Conservation (phyloP, 768 basidiomycete species). For the Rhodosporidiobolus odoratus region DNA sequence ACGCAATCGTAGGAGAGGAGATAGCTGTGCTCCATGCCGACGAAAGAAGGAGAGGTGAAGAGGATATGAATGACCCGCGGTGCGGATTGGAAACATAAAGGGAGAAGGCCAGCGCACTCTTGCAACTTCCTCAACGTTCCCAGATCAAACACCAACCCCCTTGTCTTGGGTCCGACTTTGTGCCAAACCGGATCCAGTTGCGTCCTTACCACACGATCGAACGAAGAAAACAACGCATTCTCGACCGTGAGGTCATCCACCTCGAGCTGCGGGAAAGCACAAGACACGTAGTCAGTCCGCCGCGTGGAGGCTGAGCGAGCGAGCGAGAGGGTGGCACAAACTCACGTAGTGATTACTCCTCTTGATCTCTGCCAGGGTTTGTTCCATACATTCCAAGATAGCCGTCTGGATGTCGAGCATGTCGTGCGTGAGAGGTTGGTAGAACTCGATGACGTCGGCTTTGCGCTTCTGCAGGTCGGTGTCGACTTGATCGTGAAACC, state of each 20-base stretch:
- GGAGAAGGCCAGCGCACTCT: too few species aligned
- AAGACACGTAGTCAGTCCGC: background rate
- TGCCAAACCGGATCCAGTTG: constrained; percentile 95
- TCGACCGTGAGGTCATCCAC: constrained; percentile 88
- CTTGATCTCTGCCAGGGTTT: constrained; percentile 81
- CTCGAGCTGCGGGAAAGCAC: constrained; percentile 60
- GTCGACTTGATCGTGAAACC: constrained; percentile 86
- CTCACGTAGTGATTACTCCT: constrained; percentile 68
- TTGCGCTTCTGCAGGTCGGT: constrained; percentile 70
- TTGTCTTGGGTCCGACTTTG: constrained; percentile 85
- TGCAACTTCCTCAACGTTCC: constrained; percentile 76
- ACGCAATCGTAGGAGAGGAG: constrained; percentile 84
- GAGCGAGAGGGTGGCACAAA: background rate
- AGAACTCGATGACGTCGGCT: constrained; percentile 87
- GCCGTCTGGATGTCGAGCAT: constrained; percentile 91
- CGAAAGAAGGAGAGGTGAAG: background rate
- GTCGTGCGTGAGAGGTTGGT: constrained; percentile 71
- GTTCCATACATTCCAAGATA: constrained; percentile 88
- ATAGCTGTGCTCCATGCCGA: constrained; percentile 53
- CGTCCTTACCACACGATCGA: constrained; percentile 77
- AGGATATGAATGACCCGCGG: background rate
- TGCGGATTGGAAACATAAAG: too few species aligned
- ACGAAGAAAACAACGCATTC: constrained; percentile 88
- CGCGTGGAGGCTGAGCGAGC: background rate
- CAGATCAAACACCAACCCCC: constrained; percentile 83